A percentile compares a stretch with the other conserved stretches of the same genome.
Evolutionary conservation across 768 basidiomycete species (phyloP).

Genomic region (Cyclocybe aegerita): DNA sequence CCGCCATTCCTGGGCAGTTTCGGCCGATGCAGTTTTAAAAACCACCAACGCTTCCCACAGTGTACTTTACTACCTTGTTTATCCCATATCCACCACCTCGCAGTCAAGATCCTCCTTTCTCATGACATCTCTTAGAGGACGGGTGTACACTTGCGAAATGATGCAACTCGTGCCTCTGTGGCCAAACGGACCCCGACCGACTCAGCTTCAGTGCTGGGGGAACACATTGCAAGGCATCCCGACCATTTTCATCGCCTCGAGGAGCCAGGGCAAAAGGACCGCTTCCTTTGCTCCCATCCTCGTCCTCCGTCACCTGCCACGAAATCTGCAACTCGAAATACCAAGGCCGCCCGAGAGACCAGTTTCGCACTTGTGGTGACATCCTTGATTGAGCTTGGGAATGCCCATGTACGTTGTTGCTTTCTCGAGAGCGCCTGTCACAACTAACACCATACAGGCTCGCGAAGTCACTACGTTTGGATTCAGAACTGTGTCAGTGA

Average conservation of each 20-base stretch:
- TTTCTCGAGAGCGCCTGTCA: not conserved
- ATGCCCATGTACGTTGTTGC: conserved; percentile 16
- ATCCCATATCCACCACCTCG: not conserved
- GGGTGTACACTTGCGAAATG: not conserved
- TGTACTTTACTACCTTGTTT: no score
- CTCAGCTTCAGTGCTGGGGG: conserved; percentile 19
- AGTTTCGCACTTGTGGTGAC: conserved; percentile 15
- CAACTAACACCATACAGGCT: conserved; percentile 11
- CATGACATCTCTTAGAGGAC: not conserved
- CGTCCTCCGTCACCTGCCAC: conserved; percentile 14
- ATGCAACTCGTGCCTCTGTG: conserved; percentile 1
- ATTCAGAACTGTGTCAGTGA: conserved; percentile 14
- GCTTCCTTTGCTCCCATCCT: conserved; percentile 14
- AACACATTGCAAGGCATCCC: conserved; percentile 15
- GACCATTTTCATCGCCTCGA: conserved; percentile 17
- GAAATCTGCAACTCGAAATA: not conserved
- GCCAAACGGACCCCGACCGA: conserved; percentile 3
- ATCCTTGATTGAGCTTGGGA: conserved; percentile 22
- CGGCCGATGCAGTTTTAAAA: no score
- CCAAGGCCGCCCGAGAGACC: no score
- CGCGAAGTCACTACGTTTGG: conserved; percentile 15
- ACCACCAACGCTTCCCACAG: no score
- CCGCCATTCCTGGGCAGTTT: no score
- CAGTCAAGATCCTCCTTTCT: not conserved
- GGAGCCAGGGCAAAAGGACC: conserved; percentile 18